Evolutionary conservation across 805 yeast genomes (phyloP).

Genomic region (Saccharomycopsis babjevae): DNA sequence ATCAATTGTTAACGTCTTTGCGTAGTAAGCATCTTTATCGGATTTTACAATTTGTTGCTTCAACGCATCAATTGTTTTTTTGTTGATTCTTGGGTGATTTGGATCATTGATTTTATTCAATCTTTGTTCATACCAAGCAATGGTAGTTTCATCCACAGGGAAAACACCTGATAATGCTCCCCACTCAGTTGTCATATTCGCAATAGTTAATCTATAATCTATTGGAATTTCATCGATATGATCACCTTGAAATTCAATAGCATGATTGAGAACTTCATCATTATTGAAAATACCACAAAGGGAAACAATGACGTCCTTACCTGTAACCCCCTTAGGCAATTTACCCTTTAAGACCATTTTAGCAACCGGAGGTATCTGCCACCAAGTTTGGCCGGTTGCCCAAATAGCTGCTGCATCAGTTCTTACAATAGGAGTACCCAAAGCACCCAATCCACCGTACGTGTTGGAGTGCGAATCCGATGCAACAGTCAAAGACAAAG

Average conservation of each 20-base stretch:
- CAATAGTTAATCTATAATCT: slow-evolving; percentile 84
- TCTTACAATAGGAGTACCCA: slow-evolving; percentile 96
- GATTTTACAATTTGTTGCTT: slow-evolving; percentile 36
- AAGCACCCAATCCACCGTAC: slow-evolving; percentile 91
- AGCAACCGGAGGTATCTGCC: slow-evolving; percentile 99
- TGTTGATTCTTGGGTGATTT: slow-evolving; percentile 72
- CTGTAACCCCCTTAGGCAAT: slow-evolving; percentile 80
- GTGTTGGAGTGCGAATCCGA: slow-evolving; percentile 97
- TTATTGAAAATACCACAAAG: slow-evolving; percentile 88
- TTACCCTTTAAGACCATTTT: slow-evolving; percentile 76
- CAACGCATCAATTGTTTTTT: slow-evolving; percentile 44
- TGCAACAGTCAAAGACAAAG: slow-evolving; percentile 86
- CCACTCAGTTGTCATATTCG: slow-evolving; percentile 98
- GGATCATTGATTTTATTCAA: slow-evolving; percentile 32
- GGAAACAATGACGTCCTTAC: slow-evolving; percentile 95
- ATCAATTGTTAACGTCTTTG: slow-evolving; percentile 79
- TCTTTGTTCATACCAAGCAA: slow-evolving; percentile 67
- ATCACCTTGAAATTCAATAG: slow-evolving; percentile 87
- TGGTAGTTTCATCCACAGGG: slow-evolving; percentile 81
- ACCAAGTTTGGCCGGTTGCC: slow-evolving; percentile 99
- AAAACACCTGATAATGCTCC: slow-evolving; percentile 95
- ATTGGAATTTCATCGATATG: slow-evolving; percentile 59
- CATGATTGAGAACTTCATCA: slow-evolving; percentile 88
- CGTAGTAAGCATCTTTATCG: slow-evolving; percentile 75
- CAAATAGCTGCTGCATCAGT: slow-evolving; percentile 98